Evolutionary conservation across 768 basidiomycete species (phyloP).

Genomic region (Daedalea quercina): DNA sequence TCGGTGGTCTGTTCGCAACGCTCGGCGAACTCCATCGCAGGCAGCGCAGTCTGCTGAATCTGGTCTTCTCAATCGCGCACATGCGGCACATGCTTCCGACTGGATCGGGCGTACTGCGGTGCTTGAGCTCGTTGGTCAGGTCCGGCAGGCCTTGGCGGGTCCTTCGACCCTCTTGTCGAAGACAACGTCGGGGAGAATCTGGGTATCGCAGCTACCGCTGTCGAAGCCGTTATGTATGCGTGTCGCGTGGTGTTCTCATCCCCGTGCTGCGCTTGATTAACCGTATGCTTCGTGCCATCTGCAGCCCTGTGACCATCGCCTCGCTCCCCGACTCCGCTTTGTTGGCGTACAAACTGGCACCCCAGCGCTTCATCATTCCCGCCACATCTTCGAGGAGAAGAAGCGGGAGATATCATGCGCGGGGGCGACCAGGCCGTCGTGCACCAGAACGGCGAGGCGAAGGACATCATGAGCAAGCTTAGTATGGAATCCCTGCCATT

Average conservation of each 20-base stretch:
- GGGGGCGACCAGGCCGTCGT: constrained; percentile 19
- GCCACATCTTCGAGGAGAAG: constrained; percentile 34
- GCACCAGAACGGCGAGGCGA: constrained; percentile 25
- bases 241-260: background rate
- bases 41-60: constrained; percentile 19
- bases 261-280: too few relatives aligned
- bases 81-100: constrained; percentile 16
- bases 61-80: constrained; percentile 16
- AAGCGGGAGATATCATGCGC: constrained; percentile 23
- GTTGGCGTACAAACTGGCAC: constrained; percentile 34
- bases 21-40: constrained; percentile 17
- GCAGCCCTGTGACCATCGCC: constrained; percentile 38
- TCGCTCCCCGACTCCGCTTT: constrained; percentile 37
- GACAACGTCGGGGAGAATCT: constrained; percentile 15
- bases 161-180: constrained; percentile 30
- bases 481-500: constrained; percentile 26
- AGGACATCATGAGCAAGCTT: constrained; percentile 46
- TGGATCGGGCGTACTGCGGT: constrained; percentile 24
- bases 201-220: constrained; percentile 13
- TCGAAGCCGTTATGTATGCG: too few relatives aligned
- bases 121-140: constrained; percentile 36
- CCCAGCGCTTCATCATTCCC: constrained; percentile 35
- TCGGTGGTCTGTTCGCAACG: constrained; percentile 18
- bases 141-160: constrained; percentile 37
- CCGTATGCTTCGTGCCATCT: background rate